phyloP scores from a whole-genome alignment of 257 asterid species.

The Penstemon davidsonii region DNA sequence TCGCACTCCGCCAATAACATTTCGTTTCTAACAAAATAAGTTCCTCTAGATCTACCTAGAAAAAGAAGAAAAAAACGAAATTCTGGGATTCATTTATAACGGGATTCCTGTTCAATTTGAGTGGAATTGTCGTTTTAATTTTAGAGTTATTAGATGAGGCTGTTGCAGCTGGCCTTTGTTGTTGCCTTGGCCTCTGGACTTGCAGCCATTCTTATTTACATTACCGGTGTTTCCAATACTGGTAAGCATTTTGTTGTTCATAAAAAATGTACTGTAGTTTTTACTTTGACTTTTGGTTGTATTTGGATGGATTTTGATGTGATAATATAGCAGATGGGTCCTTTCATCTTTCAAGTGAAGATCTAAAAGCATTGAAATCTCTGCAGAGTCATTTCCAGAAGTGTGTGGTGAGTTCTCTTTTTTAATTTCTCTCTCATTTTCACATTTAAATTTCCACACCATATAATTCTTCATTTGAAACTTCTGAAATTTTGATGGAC shows the following conservation, averaged over 20 bases:
- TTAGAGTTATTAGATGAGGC: constrained; percentile 53
- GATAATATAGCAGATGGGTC: constrained; percentile 45
- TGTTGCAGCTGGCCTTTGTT: constrained; percentile 56
- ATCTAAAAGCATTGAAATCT: constrained; percentile 63
- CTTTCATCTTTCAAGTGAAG: constrained; percentile 50
- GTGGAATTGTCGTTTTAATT: not conserved
- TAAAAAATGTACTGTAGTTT: not conserved
- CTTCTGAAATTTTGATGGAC: not conserved
- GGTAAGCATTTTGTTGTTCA: constrained; percentile 30
- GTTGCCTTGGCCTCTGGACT: constrained; percentile 75
- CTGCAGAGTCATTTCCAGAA: constrained; percentile 61
- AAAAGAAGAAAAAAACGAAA: no score
- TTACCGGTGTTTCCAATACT: constrained; percentile 54
- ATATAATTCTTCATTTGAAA: no score
- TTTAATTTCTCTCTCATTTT: not conserved
- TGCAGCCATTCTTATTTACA: constrained; percentile 64
- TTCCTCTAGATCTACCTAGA: no score
- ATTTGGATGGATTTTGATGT: not conserved
- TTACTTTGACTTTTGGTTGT: constrained; percentile 8
- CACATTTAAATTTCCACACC: no score
- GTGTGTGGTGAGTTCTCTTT: constrained; percentile 72
- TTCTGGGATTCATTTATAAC: no score
- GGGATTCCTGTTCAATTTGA: not conserved
- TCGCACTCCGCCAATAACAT: not conserved
- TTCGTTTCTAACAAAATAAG: not conserved